Conservation (phyloP, 2,329 filamentous ascomycete species). For the Fusarium floridanum region DNA sequence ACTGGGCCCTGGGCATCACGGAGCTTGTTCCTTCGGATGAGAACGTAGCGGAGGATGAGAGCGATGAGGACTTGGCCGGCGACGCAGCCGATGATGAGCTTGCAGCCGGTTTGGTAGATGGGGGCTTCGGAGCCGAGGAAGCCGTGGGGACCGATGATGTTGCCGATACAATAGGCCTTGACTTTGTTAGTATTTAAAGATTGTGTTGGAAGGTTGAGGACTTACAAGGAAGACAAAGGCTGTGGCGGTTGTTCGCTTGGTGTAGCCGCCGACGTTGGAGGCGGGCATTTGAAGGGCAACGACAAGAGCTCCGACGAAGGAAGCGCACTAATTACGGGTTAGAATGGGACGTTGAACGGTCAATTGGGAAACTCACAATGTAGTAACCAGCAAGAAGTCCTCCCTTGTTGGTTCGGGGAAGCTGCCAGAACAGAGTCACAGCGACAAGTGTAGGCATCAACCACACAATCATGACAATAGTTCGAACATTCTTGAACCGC, state of each 20-base stretch:
- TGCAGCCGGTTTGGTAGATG: constrained; percentile 66
- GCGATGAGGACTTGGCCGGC: constrained; percentile 39
- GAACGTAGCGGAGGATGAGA: constrained; percentile 32
- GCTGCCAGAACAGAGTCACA: constrained; percentile 63
- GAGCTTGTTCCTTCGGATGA: constrained; percentile 43
- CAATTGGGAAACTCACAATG: constrained; percentile 47
- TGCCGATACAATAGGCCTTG: constrained; percentile 53
- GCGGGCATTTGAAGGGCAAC: constrained; percentile 67
- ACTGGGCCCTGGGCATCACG: constrained; percentile 41
- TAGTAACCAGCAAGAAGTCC: constrained; percentile 67
- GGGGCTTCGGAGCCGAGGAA: constrained; percentile 61
- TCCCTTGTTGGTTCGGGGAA: constrained; percentile 56
- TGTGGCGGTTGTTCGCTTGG: constrained; percentile 60
- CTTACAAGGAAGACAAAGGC: constrained; percentile 59
- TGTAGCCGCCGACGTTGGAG: constrained; percentile 63
- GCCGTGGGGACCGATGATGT: constrained; percentile 49
- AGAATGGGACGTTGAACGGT: accelerated
- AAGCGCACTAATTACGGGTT: constrained; percentile 46
- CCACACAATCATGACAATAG: constrained; percentile 65
- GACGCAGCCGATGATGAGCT: constrained; percentile 47
- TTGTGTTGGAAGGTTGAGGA: not conserved
- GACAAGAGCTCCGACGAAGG: constrained; percentile 66
- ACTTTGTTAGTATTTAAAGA: not conserved
- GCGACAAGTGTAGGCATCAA: constrained; percentile 65
- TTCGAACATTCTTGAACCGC: constrained; percentile 63